These are phyloP conservation scores for Saccharum officinarum DNA, from an alignment of 176 grass and related monocot species.

Conservation along the genomic window DNA sequence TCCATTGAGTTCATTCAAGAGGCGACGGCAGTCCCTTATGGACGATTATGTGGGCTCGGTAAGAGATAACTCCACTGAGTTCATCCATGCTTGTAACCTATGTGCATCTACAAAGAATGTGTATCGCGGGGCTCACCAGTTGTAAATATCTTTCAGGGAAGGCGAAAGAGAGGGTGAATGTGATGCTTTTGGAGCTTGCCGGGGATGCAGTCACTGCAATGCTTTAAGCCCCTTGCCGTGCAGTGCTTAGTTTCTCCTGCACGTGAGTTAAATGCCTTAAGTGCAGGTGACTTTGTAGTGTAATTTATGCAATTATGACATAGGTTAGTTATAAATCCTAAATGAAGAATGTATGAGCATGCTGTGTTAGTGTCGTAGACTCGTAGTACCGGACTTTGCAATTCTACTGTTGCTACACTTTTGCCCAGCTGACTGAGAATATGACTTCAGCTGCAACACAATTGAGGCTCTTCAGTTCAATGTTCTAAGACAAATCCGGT, in stretches of 20 bases:
- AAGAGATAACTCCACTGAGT: background rate
- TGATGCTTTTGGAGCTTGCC: background rate
- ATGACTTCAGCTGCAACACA: background rate
- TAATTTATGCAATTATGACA: background rate
- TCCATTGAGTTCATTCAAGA: constrained; percentile 62
- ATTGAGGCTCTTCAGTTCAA: background rate
- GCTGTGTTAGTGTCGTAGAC: background rate
- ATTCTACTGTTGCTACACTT: background rate
- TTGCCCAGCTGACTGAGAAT: background rate
- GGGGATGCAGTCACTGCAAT: background rate
- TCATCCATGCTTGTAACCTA: background rate
- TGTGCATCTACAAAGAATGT: background rate
- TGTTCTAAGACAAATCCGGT: background rate
- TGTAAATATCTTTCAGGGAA: constrained; percentile 42
- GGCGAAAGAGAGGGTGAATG: constrained; percentile 43
- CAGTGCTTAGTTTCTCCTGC: background rate
- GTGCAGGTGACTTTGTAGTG: background rate
- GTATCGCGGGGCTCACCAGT: constrained; percentile 3
- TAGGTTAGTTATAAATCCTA: constrained; percentile 27
- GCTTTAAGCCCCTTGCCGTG: background rate
- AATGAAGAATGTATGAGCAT: background rate
- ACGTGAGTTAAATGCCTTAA: background rate
- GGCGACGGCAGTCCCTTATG: constrained; percentile 72
- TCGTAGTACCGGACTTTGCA: background rate
- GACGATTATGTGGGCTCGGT: constrained; percentile 79